phyloP scores from a whole-genome alignment of 768 basidiomycete species.

The Hygrophoropsis aurantiaca region DNA sequence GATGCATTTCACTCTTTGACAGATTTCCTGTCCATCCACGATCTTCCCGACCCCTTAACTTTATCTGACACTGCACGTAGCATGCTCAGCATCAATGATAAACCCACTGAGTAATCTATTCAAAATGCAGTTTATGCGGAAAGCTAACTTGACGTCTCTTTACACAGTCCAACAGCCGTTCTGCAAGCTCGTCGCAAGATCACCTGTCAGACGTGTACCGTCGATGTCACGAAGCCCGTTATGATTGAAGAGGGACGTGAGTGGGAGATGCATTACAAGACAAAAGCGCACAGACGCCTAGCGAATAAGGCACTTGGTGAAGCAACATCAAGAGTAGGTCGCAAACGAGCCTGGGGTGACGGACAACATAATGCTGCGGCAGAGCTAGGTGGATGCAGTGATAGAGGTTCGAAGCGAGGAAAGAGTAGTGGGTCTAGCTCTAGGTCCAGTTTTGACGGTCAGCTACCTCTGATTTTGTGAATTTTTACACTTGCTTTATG shows the following conservation, averaged over 20 bases:
- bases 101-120: constrained; percentile 44
- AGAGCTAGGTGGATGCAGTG: no score
- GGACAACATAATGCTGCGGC: not conserved
- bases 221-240: constrained; percentile 51
- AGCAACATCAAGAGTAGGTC: no score
- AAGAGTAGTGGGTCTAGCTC: no score
- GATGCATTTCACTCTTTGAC: not conserved
- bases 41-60: constrained; percentile 55
- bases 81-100: constrained; percentile 48
- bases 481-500: no score
- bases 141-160: not conserved
- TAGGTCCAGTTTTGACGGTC: no score
- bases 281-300: constrained; percentile 54
- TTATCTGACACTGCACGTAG: constrained; percentile 55
- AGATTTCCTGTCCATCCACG: constrained; percentile 56
- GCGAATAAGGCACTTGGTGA: constrained; percentile 26
- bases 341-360: no score
- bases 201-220: constrained; percentile 64
- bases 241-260: constrained; percentile 57
- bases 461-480: no score
- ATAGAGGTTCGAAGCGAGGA: no score
- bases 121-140: no score
- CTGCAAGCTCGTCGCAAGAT: constrained; percentile 56
- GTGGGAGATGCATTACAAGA: constrained; percentile 60
- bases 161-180: constrained; percentile 60